Evolutionary conservation across 257 asterid species (phyloP), one percentile per base, ranked within the genome.

Genomic region (Solanum chiquidenum): DNA sequence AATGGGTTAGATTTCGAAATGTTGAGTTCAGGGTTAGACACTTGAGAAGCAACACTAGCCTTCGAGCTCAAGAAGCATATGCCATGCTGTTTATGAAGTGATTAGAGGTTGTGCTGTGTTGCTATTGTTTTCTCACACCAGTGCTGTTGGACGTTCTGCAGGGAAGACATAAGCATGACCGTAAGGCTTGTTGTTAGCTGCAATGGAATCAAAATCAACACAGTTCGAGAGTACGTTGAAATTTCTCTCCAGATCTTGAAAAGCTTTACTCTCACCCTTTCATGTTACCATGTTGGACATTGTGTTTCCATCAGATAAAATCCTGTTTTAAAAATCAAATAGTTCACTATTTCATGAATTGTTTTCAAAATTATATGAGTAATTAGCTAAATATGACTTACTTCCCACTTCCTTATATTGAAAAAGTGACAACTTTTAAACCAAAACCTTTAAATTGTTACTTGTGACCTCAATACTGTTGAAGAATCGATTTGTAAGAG

Each of bases 161-260:
- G 99, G 96, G 95, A 93, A 90, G 99, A 97, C 91, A 97, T 97
- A 86, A 94, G 90, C 92, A 97, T 97, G 99, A 92, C 99, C 2
- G 88, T 97, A 87, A 94, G 98, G 95, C 99, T 97, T 88, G 99
- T 97, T 31, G 96, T 97, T 90, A 94, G 94, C 91, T 96, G 96
- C 97, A 94, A 95, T 21, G 99, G 99, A 6, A 94, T 97, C 93
- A 96, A 97, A 91, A 93, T 97, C 88, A 93, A 90, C 87, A 90
- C 94, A 0, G 99, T 97, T 83, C 94, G 93, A 90, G 97, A 96
- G 99, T 97, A 94, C 91, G 99, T 92, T 88, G 25, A 49, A 42
- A 38, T 89, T 58, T 31, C 84, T 86, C 40, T 66, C 46, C 46
- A 86, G 69, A 82, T 87, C 58, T 82, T 74, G 55, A 55, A 55